Conservation (phyloP, 2,329 filamentous ascomycete species). For the Fusarium multiceps region DNA sequence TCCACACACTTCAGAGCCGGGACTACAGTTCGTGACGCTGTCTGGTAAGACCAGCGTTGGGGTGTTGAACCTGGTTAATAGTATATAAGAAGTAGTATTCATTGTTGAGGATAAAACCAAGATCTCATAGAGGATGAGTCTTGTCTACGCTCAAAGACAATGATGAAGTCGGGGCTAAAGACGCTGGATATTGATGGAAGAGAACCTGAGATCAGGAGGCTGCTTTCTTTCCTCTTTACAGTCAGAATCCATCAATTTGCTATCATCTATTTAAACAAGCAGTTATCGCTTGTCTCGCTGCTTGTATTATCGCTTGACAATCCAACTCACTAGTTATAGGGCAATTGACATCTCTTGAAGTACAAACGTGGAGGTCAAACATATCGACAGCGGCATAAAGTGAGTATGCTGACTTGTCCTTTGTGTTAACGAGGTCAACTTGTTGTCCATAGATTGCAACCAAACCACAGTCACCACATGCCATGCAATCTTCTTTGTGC, state of each 20-base stretch:
- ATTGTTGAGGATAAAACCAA: too few relatives aligned
- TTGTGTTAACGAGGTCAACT: background rate
- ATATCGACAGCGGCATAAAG: background rate
- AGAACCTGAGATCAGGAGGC: background rate
- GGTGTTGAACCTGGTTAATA: rapidly evolving
- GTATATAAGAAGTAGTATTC: background rate
- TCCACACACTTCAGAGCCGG: background rate
- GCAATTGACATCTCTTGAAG: background rate
- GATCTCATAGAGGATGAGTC: background rate
- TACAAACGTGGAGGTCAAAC: background rate
- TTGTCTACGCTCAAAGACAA: background rate
- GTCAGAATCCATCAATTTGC: background rate
- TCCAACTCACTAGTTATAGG: background rate
- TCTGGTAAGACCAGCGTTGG: background rate
- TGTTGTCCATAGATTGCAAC: background rate
- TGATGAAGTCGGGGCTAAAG: background rate
- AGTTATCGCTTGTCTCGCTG: background rate
- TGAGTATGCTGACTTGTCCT: background rate
- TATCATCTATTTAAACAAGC: background rate
- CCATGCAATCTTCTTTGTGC: background rate
- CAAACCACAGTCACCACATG: too few relatives aligned
- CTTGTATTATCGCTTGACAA: background rate
- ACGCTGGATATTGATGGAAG: background rate
- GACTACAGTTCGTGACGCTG: background rate
- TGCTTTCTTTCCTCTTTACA: background rate